Base-by-base conservation (phyloP, 2,329 filamentous ascomycete species). In the Monilinia aucupariae region DNA sequence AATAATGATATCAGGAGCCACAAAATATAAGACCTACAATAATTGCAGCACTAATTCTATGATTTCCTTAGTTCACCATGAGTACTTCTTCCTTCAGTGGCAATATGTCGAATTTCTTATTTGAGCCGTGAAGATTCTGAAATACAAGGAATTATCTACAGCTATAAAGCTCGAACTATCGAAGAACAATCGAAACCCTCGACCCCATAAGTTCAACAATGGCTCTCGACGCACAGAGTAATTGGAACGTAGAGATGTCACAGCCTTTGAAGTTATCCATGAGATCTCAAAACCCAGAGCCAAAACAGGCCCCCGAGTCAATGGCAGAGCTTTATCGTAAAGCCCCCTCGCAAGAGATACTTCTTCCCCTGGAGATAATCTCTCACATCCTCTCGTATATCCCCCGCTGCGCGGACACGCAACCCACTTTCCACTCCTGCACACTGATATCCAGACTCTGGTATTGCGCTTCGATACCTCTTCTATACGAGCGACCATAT, bases 241-340 rank as follows among this genome's bases (percentile, higher is more conserved):
- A 73, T 62, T 73, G 70, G 70, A 66, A 72, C 27, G 65, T 72
- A 9, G 70, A 72, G 60, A 73, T 73, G 71, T 65, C 70, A 13
- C 65, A 71, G 37, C 65, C 67, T 50, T 52, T 70, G 5, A 69
- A 65, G 51, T 20, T 67, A 8, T 37, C 68, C 2, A 54, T 63
- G 8, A 60, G 48, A n/a, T 45, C 48, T 15, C 43, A 39, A 41
- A 51, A 54, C 1, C 32, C 22, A 48, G 30, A 22, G n/a, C 22
- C 20, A 3, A 43, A 8, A 34, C n/a, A 4, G 15, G 37, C 17
- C 30, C 12, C 15, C 3, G n/a, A n/a, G 43, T 48, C n/a, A 12
- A 27, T 22, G 37, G 60, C 5, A 32, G 37, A 30, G 25, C 30
- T 34, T 32, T 27, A 37, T 37, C 48, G 61, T 41, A 59, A 62